Base-by-base conservation (phyloP, 148 eudicot species). In the Silene uniflora region DNA sequence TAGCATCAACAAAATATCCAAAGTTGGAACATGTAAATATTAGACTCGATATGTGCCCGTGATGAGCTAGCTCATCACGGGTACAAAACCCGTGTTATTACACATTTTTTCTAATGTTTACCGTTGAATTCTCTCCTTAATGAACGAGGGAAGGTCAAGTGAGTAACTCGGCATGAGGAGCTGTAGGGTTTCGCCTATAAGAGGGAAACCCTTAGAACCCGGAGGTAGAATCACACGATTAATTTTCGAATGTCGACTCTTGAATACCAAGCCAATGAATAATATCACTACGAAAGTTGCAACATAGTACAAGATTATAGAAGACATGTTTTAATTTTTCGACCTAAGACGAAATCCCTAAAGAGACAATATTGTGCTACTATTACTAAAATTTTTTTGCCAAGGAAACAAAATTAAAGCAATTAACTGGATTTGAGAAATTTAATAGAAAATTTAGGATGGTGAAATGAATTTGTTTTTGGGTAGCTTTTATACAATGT, bases 111-210 rank as follows among this genome's bases (percentile, higher is more conserved):
- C 0, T 13, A 12, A 32, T 17, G 12, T 12, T 35, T 76, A 83
- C 81, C 78, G 79, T 65, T 76, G 83, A 74, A 84, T 71, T 64
- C 87, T 54, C 23, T 64, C 47, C 47, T 42, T 74, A 13, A 84
- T 84, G 77, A 84, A 84, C 6, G 79, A 71, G 0, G 82, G 87
- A 12, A 81, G 81, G 52, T 81, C 83, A 1, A 81, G 64, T 14
- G 84, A 81, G 75, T 74, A 79, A 76, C 81, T 84, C 9, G 87
- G 84, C 17, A 76, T 32, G 25, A 84, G 66, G 7, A 84, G 76
- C 16, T 84, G 87, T 19, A 84, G 79, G 59, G 87, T 84, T 55
- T 84, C 87, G 69, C 87, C 87, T 16, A 84, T 60, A 58, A 84
- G 63, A 69, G 87, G 83, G 56, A 84, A 76, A 12, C 87, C 87